These are phyloP conservation scores for Aspergillus campestris DNA, from an alignment of 495 filamentous ascomycete genomes.

Conservation along the genomic window DNA sequence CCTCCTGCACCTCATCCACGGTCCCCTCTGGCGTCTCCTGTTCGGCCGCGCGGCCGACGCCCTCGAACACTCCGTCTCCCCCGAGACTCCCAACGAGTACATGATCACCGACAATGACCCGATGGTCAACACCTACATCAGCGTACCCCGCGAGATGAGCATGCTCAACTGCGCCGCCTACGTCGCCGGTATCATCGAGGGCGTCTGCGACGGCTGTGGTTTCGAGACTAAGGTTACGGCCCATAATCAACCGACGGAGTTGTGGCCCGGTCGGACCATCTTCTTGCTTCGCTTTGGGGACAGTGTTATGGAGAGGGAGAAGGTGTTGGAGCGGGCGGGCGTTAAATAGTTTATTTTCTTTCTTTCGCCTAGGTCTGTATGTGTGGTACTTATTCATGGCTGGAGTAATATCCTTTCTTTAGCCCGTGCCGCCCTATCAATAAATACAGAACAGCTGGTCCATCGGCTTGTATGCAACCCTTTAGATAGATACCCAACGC, in stretches of 20 bases:
- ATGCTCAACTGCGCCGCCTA: slow-evolving; percentile 94
- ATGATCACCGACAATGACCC: slow-evolving; percentile 98
- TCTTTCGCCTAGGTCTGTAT: neutral
- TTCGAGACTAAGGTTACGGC: slow-evolving; percentile 87
- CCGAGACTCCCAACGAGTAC: slow-evolving; percentile 81
- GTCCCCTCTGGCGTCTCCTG: slow-evolving; percentile 82
- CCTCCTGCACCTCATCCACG: slow-evolving; percentile 89
- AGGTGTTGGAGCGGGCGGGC: slow-evolving; percentile 46
- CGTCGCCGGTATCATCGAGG: slow-evolving; percentile 92
- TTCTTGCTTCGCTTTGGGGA: slow-evolving; percentile 87
- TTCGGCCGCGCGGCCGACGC: slow-evolving; percentile 85
- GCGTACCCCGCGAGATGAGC: slow-evolving; percentile 87
- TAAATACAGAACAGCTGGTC: too few relatives aligned
- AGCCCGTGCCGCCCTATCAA: too few relatives aligned
- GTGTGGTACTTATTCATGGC: neutral
- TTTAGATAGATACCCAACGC: slow-evolving; percentile 2
- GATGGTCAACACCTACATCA: slow-evolving; percentile 86
- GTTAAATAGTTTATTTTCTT: slow-evolving; percentile 28
- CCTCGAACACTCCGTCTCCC: slow-evolving; percentile 78
- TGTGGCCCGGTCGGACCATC: slow-evolving; percentile 94
- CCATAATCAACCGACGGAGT: slow-evolving; percentile 72
- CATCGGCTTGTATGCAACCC: too few relatives aligned
- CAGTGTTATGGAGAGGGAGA: slow-evolving; percentile 86
- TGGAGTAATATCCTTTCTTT: neutral
- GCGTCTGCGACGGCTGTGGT: slow-evolving; percentile 83